These are phyloP conservation scores for Bryoglossum gracile DNA, from an alignment of 495 filamentous ascomycete species.

Conservation along the genomic window DNA sequence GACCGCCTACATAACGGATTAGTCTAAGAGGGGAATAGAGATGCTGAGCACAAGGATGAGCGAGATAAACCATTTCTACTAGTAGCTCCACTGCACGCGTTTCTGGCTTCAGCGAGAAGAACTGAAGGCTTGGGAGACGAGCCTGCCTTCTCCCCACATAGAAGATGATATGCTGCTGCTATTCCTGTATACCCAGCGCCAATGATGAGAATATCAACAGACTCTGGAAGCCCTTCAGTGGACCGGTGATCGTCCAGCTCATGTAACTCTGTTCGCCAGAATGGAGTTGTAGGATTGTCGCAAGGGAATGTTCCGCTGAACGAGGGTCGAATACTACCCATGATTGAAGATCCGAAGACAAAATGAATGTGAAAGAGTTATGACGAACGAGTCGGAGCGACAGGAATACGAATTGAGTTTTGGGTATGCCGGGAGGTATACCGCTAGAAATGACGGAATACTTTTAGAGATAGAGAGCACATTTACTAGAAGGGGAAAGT, in stretches of 20 bases:
- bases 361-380: no score
- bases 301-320: neutral
- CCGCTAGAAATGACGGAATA: no score
- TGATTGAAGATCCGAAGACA: no score
- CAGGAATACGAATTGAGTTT: no score
- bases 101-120: conserved; percentile 49
- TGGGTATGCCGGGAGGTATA: no score
- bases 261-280: conserved; percentile 34
- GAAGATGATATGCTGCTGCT: conserved; percentile 25
- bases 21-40: no score
- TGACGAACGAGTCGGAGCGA: no score
- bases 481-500: no score
- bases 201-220: conserved; percentile 32
- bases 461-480: no score
- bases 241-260: conserved; percentile 31
- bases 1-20: no score
- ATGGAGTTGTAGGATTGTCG: conserved; percentile 35
- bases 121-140: conserved; percentile 17
- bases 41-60: no score
- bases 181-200: conserved; percentile 32
- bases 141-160: conserved; percentile 1
- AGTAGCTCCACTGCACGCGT: conserved; percentile 48
- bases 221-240: conserved; percentile 27
- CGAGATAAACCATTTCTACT: conserved; percentile 54
- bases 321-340: no score